These are phyloP conservation scores for Echium plantagineum DNA, from an alignment of 257 asterid genomes.

Conservation along the genomic window DNA sequence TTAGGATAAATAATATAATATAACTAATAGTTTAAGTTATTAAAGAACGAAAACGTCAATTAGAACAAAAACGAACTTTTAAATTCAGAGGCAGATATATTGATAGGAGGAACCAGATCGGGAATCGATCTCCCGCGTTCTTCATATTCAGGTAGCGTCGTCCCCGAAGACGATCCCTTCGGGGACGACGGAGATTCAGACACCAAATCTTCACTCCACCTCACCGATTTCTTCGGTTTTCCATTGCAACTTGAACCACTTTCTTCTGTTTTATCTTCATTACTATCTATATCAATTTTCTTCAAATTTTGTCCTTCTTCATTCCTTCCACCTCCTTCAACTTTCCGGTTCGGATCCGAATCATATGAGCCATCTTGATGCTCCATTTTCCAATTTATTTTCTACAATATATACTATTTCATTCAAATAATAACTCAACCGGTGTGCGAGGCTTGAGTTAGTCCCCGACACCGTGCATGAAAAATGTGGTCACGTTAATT, in stretches of 20 bases:
- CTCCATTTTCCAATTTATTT: slow-evolving; percentile 22
- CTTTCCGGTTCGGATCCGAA: slow-evolving; percentile 28
- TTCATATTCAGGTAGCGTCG: slow-evolving; percentile 14
- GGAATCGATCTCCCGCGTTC: slow-evolving; percentile 55
- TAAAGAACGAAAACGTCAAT: too few species aligned
- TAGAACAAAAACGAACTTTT: slow-evolving; percentile 35
- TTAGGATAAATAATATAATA: too few species aligned
- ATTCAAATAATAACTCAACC: too few species aligned
- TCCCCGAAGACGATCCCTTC: slow-evolving; percentile 8
- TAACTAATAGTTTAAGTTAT: too few species aligned
- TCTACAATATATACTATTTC: background rate
- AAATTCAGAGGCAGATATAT: slow-evolving; percentile 51
- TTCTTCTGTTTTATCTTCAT: too few species aligned
- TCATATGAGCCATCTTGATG: slow-evolving; percentile 22
- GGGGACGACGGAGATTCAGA: slow-evolving; percentile 49
- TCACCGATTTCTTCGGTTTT: slow-evolving; percentile 43
- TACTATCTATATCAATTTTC: too few species aligned
- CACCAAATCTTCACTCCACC: slow-evolving; percentile 74
- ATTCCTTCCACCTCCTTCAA: slow-evolving; percentile 19
- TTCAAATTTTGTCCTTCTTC: too few species aligned
- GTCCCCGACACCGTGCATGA: too few species aligned
- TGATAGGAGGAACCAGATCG: slow-evolving; percentile 38
- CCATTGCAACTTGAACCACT: too few species aligned
- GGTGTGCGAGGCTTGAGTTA: too few species aligned
- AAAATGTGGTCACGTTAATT: too few species aligned